phyloP scores from a whole-genome alignment of 164 flowering plant genomes.

The Piper betle region DNA sequence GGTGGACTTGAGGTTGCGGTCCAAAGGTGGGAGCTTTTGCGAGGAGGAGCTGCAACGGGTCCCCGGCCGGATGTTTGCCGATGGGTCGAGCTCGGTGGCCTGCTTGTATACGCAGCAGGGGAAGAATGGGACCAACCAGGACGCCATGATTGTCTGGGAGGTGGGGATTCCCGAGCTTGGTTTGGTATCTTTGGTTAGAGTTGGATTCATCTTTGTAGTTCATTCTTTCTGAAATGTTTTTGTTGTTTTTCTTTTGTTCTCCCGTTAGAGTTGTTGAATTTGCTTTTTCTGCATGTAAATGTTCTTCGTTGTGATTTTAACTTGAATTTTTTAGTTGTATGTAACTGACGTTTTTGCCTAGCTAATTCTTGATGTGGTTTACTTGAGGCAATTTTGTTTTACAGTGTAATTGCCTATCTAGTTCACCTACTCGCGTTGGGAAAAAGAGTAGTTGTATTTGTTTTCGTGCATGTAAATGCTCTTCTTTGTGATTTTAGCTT shows the following conservation, averaged over 20 bases:
- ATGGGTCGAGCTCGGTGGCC: constrained; percentile 25
- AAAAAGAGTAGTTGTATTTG: too few relatives aligned
- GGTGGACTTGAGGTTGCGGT: constrained; percentile 1
- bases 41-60: constrained; percentile 26
- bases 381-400: too few relatives aligned
- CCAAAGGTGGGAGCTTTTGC: constrained; percentile 5
- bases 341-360: too few relatives aligned
- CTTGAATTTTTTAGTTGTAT: not conserved
- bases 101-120: constrained; percentile 52
- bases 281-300: not conserved
- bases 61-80: constrained; percentile 28
- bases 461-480: too few relatives aligned
- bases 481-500: too few relatives aligned
- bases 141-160: too few relatives aligned
- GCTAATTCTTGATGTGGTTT: too few relatives aligned
- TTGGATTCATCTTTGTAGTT: not conserved
- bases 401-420: too few relatives aligned
- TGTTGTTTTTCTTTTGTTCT: not conserved
- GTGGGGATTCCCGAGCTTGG: constrained; percentile 29
- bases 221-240: not conserved
- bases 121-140: constrained; percentile 44
- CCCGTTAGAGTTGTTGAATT: not conserved
- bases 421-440: too few relatives aligned
- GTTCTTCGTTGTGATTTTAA: not conserved
- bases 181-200: not conserved